Percentiles rank a stretch among this genome's conserved stretches.
phyloP scores from a whole-genome alignment of 306 rosid genomes.

The Casuarina glauca region DNA sequence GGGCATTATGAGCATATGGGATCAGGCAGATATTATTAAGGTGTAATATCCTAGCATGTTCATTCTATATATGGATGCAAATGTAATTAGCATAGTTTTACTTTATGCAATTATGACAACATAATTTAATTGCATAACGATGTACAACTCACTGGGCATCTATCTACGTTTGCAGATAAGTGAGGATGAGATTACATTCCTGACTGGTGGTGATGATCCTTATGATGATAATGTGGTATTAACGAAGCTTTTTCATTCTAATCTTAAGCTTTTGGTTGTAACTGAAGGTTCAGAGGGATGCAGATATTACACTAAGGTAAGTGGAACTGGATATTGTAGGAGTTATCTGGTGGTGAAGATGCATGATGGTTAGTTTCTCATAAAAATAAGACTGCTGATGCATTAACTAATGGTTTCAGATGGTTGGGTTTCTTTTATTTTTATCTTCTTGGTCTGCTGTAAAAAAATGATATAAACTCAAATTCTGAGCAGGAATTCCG shows the following conservation, averaged over 20 bases:
- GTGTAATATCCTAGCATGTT: constrained; percentile 26
- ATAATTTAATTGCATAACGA: neutral
- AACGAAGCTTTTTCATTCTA: constrained; percentile 67
- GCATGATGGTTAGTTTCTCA: neutral
- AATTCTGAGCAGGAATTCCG: constrained; percentile 56
- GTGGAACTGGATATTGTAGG: constrained; percentile 12
- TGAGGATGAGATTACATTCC: constrained; percentile 73
- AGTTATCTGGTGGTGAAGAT: constrained; percentile 10
- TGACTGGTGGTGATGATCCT: constrained; percentile 74
- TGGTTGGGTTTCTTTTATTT: constrained; percentile 4
- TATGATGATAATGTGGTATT: constrained; percentile 67
- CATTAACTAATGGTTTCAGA: neutral
- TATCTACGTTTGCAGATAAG: constrained; percentile 57
- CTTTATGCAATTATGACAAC: neutral
- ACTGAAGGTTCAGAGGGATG: constrained; percentile 80
- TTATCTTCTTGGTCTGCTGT: neutral
- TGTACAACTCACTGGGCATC: constrained; percentile 15
- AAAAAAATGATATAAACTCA: constrained; percentile 6
- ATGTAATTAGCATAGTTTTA: neutral
- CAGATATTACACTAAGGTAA: constrained; percentile 78
- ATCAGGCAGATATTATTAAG: constrained; percentile 84
- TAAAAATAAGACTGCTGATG: neutral
- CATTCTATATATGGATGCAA: constrained; percentile 3
- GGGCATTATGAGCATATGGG: constrained; percentile 84
- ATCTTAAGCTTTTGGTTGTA: constrained; percentile 67